Evolutionary conservation across 768 basidiomycete genomes (phyloP).

Genomic region (Lyophyllum shimeji): DNA sequence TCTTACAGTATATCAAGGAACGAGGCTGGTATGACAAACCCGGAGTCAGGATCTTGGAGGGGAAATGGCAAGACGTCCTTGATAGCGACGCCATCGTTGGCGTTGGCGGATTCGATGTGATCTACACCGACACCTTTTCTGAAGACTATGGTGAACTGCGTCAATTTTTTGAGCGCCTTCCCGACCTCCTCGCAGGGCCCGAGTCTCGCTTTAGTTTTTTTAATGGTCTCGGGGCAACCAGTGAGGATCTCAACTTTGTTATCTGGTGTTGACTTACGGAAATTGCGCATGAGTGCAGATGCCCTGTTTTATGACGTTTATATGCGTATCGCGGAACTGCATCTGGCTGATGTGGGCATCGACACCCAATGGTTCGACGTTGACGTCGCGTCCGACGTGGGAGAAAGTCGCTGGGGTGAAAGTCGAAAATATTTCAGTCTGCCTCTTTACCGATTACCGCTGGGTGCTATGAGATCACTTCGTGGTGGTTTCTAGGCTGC

Average conservation of each 20-base stretch:
- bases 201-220: conserved; percentile 91
- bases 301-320: conserved; percentile 90
- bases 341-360: conserved; percentile 81
- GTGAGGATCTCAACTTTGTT: conserved; percentile 40
- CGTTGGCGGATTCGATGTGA: conserved; percentile 78
- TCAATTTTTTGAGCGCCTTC: conserved; percentile 79
- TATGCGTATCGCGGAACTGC: conserved; percentile 79
- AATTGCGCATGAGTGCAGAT: conserved; percentile 46
- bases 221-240: conserved; percentile 95
- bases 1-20: conserved; percentile 76
- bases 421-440: conserved; percentile 76
- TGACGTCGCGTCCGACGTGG: conserved; percentile 50
- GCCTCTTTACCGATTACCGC: conserved; percentile 71
- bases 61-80: conserved; percentile 92
- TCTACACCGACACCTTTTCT: conserved; percentile 94
- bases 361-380: conserved; percentile 82
- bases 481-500: not conserved
- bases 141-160: conserved; percentile 82
- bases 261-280: not conserved
- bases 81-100: conserved; percentile 54
- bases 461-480: conserved; percentile 35
- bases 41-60: conserved; percentile 80
- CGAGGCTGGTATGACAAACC: conserved; percentile 77
- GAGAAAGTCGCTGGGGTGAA: conserved; percentile 70
- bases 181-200: conserved; percentile 72